Base-by-base conservation (phyloP, 2,329 filamentous ascomycete species). In the Colletotrichum orchidophilum region DNA sequence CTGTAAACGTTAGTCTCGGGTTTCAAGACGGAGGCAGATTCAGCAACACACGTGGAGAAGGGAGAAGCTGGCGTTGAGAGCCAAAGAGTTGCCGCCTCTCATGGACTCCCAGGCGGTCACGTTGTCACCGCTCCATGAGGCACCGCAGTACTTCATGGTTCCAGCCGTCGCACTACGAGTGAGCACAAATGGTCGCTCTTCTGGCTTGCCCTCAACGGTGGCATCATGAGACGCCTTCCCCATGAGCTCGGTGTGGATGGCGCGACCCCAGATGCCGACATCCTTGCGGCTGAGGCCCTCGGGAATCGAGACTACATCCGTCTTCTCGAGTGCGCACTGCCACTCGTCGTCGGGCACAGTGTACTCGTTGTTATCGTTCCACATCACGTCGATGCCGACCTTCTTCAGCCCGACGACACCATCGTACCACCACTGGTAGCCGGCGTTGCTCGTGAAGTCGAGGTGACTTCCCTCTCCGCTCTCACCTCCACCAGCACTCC, bases 361-460 rank as follows among this genome's bases (percentile, higher is more conserved):
- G 78, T 93, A 94, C 78, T 94, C 92, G 74, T 94, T 94, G 80
- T 94, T 94, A 77, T 94, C 92, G 74, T 94, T 94, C 92, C 92
- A 94, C 81, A 94, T 93, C 58, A 87, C 91, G 74, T 93, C 91
- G 66, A 94, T 91, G 1, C 92, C 92, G 9, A 88, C 81, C 29
- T 87, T 81, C 65, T 89, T 89, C 1, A 94, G 83, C 60, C 85
- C 86, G 70, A 87, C 86, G 9, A 93, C 88, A 1, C 92, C 92
- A 1, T 92, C 83, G 71, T 89, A 92, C 92, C 92, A 94, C 90
- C 91, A 94, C 18, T 90, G 82, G 76, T 89, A 94, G 0, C 90
- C 92, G 0, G 86, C 86, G 26, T 87, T 83, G 0, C 91, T 93
- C 0, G 92, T 93, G 74, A 94, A 94, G 78, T 94, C 92, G 55